Evolutionary conservation across 768 basidiomycete genomes (phyloP), one percentile per base, ranked within the genome.

Genomic region (Cubamyces lactineus): DNA sequence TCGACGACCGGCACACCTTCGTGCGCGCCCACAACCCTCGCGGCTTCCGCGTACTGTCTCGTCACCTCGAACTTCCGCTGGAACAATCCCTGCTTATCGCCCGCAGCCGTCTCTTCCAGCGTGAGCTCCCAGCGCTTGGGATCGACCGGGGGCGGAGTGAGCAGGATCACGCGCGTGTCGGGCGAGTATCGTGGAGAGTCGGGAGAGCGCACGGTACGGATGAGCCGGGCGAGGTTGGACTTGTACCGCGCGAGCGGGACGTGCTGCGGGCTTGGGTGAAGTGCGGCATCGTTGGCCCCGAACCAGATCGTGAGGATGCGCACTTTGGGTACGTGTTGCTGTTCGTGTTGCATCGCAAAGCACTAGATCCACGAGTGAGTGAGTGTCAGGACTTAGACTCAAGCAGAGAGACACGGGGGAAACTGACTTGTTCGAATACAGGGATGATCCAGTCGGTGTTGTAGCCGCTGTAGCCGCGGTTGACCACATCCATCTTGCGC

Each of bases 71-170:
- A 88, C 43, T 74, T 70, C 15, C 92, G 83, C 70, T 91, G 88
- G 9, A 34, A 34, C 57, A 84, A 74, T 43, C 69, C 74, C 46
- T 76, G 61, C n/a, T 85, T 82, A 11, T 83, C 83, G 54, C 79
- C 74, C 45, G 83, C 79, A 11, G 77, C 23, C 21, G 9, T 8
- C 40, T 15, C 73, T 26, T 75, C 77, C 40, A 86, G 75, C 67
- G 83, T 80, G 42, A 76, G 80, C 42, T 39, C 70, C 67, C 90
- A 79, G 59, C 85, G 84, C 66, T 80, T 67, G 5, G 85, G 84
- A 67, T 89, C 89, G 51, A 94, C 81, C 1, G 94, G 95, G 3
- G 94, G 92, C n/a, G 95, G 91, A 8, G 90, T 91, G 57, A 96
- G 83, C 58, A 97, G 78, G 53, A 97, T 76, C 67, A 96, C 82